Evolutionary conservation across 2,329 filamentous ascomycete genomes (phyloP), one percentile per base, ranked within the genome.

Genomic region (Monascus ruber): DNA sequence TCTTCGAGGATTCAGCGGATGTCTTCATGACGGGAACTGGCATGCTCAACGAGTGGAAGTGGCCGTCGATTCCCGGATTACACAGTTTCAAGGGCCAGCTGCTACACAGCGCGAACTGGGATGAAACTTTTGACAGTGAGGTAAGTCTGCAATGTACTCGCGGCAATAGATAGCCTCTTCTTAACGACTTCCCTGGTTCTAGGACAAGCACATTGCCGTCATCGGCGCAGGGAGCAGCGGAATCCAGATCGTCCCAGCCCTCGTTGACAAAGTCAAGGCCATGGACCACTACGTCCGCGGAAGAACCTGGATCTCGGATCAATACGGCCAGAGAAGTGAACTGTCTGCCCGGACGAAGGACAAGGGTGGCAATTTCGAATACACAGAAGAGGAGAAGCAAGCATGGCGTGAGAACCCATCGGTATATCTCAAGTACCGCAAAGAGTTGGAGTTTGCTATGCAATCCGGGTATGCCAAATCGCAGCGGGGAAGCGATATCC

Each of bases 221-320:
- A 56, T 58, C 34, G 55, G 55, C 1, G 56, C 50, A 33, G 49
- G 50, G 3, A 46, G 42, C 7, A 58, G 50, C 5, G 59, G 51
- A 1, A 62, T 65, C 7, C 62, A 65, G 40, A 63, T 65, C 34
- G 41, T 64, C 6, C 55, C 54, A 38, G 41, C 47, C 36, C 45
- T 47, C 41, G 43, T 42, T 32, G 42, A 48, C 37, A 31, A 46
- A 5, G 43, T 45, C 9, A 39, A 38, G 5, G 38, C 50, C 33
- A 38, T 63, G 6, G 54, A 51, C 11, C 59, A 53, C 38, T 62
- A 60, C 38, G 52, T 58, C 26, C 48, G 56, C 4, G 47, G 51
- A 27, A 45, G 56, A 5, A 60, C 59, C 11, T 61, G 52, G 54
- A 50, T 59, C 24, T 51, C 53, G 6, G 52, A 52, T 34, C 52